Conservation (phyloP, 2,329 filamentous ascomycete genomes). For the Acrocalymma vagum region DNA sequence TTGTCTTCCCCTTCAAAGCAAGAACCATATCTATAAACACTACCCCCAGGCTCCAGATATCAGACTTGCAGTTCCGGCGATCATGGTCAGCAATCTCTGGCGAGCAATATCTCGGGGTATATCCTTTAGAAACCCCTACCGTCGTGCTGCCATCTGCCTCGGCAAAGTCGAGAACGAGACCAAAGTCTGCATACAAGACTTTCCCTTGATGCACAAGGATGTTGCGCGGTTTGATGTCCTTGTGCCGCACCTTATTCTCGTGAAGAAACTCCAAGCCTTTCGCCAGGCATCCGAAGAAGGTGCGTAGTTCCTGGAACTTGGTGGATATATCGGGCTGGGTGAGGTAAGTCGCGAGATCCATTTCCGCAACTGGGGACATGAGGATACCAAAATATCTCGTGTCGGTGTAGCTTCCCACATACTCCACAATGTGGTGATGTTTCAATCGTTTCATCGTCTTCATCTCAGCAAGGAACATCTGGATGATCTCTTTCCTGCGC, state of each 20-base stretch:
- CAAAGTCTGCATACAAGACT: slow-evolving; percentile 26
- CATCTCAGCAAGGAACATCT: slow-evolving; percentile 8
- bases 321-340: not conserved
- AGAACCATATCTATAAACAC: slow-evolving; percentile 26
- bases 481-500: too few relatives aligned
- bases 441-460: slow-evolving; percentile 3
- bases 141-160: too few relatives aligned
- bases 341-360: slow-evolving; percentile 9
- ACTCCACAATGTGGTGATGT: slow-evolving; percentile 15
- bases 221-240: slow-evolving; percentile 42
- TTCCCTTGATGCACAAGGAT: slow-evolving; percentile 24
- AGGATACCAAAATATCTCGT: slow-evolving; percentile 30
- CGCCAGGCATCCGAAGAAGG: slow-evolving; percentile 31
- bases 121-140: too few relatives aligned
- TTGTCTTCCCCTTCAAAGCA: slow-evolving; percentile 16
- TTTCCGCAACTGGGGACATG: slow-evolving; percentile 30
- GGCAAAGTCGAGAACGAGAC: too few relatives aligned
- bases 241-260: slow-evolving; percentile 33
- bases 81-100: slow-evolving; percentile 18
- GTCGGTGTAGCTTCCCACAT: slow-evolving; percentile 32
- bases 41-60: slow-evolving; percentile 26
- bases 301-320: not conserved
- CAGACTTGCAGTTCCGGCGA: slow-evolving; percentile 19
- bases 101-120: slow-evolving; percentile 24
- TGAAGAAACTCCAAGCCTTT: slow-evolving; percentile 16